Conservation (phyloP, 768 basidiomycete species). For the Boletales sp. region DNA sequence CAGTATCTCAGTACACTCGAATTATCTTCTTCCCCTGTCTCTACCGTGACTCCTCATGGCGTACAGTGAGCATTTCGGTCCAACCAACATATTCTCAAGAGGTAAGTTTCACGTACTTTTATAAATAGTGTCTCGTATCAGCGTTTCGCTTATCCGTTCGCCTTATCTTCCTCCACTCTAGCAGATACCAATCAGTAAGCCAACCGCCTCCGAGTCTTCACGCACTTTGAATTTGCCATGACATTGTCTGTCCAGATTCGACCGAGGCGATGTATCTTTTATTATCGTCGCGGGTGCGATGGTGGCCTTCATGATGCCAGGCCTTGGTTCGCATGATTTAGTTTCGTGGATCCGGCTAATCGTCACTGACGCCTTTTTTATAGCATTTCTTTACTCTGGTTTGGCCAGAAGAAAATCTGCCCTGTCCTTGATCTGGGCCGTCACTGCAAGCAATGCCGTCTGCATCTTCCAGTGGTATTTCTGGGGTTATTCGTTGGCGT, state of each 20-base stretch:
- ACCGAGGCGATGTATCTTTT: constrained; percentile 69
- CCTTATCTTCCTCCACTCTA: constrained; percentile 8
- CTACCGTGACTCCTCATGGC: constrained; percentile 12
- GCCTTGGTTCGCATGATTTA: constrained; percentile 46
- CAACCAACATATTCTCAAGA: background rate
- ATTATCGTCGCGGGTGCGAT: constrained; percentile 65
- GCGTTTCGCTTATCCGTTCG: background rate
- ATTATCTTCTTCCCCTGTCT: background rate
- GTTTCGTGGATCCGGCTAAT: background rate
- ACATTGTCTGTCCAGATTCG: constrained; percentile 43
- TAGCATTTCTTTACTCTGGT: constrained; percentile 74
- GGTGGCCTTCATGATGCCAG: constrained; percentile 77
- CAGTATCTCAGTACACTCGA: background rate
- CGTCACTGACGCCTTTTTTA: background rate
- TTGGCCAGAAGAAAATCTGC: constrained; percentile 67
- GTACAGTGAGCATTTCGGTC: background rate
- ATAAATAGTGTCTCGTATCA: constrained; percentile 4
- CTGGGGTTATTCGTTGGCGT: constrained; percentile 83
- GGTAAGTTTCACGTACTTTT: constrained; percentile 10
- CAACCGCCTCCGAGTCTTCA: background rate
- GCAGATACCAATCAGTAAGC: constrained; percentile 29
- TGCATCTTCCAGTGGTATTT: constrained; percentile 81
- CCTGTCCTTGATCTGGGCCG: constrained; percentile 72
- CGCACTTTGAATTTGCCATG: constrained; percentile 2
- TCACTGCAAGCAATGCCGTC: constrained; percentile 68